Percentiles rank a stretch among this genome's conserved stretches.
Conservation (phyloP, 805 yeast species). For the Candida maesae region DNA sequence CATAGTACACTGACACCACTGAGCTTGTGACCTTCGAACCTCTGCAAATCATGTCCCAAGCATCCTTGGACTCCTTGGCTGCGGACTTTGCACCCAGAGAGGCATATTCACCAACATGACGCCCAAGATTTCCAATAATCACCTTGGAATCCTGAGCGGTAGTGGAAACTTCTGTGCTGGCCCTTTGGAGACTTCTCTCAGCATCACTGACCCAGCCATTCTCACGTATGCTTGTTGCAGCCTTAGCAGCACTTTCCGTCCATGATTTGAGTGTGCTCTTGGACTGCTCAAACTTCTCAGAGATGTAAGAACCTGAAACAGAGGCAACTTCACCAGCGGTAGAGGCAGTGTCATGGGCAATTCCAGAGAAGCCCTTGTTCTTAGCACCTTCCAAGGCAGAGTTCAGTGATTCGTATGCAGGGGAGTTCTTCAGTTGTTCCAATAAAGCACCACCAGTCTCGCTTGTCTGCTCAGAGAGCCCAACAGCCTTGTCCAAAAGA, state of each 20-base stretch:
- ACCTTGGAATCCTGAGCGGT: not conserved
- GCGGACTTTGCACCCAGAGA: too few species aligned
- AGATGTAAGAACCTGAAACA: not conserved
- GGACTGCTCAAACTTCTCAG: not conserved
- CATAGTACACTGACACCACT: too few species aligned
- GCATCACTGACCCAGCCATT: not conserved
- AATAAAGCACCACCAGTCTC: not conserved
- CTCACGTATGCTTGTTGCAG: slow-evolving; percentile 1
- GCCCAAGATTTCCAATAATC: not conserved
- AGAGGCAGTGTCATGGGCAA: not conserved
- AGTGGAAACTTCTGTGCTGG: not conserved
- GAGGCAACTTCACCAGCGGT: not conserved
- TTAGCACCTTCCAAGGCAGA: not conserved
- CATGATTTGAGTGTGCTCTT: not conserved
- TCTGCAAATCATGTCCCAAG: too few species aligned
- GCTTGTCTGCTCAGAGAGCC: not conserved
- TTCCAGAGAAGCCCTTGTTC: not conserved
- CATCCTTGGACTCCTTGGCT: too few species aligned
- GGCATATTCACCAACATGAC: not conserved
- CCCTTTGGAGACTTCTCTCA: not conserved
- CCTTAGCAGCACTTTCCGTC: not conserved
- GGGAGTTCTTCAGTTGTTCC: not conserved
- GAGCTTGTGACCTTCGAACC: too few species aligned
- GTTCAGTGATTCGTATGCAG: not conserved
- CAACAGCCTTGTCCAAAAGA: slow-evolving; percentile 3